These are phyloP conservation scores for Cryptococcus hybrid DNA, from an alignment of 1,284 basidiomycete species.

Conservation along the genomic window DNA sequence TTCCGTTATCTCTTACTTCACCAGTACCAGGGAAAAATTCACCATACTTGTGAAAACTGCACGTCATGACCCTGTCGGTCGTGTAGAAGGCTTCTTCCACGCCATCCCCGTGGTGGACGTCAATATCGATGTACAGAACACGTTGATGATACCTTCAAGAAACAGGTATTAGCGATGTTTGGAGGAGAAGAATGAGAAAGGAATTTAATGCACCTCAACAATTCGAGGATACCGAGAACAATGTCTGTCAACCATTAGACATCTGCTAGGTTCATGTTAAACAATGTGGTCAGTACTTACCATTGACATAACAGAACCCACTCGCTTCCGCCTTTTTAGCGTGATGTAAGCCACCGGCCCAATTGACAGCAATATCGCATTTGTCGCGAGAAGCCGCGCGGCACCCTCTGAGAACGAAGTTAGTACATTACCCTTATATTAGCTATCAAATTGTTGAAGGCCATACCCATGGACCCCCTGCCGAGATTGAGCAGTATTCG, in stretches of 20 bases:
- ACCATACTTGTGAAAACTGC: slow-evolving; percentile 98
- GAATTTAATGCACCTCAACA: slow-evolving; percentile 64
- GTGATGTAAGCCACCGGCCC: slow-evolving; percentile 97
- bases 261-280: neutral
- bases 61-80: slow-evolving; percentile 98
- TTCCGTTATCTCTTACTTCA: slow-evolving; percentile 88
- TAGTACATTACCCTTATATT: neutral
- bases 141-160: slow-evolving; percentile 74
- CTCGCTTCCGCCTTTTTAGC: slow-evolving; percentile 99
- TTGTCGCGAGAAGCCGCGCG: slow-evolving; percentile 93
- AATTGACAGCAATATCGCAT: slow-evolving; percentile 98
- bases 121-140: slow-evolving; percentile 98
- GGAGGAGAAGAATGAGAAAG: too few relatives aligned
- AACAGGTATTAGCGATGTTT: too few relatives aligned
- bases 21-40: slow-evolving; percentile 99
- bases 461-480: slow-evolving; percentile 96
- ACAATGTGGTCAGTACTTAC: slow-evolving; percentile 51
- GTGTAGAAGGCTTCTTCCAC: slow-evolving; percentile 99
- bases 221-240: slow-evolving; percentile 93
- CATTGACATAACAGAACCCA: slow-evolving; percentile 99
- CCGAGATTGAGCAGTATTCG: slow-evolving; percentile 98
- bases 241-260: slow-evolving; percentile 63
- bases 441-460: too few relatives aligned
- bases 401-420: slow-evolving; percentile 76
- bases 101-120: slow-evolving; percentile 98